A percentile compares a stretch with the other conserved stretches of the same genome.
These are phyloP conservation scores for Sordaria brevicollis DNA, from an alignment of 495 filamentous ascomycete species.

Conservation along the genomic window DNA sequence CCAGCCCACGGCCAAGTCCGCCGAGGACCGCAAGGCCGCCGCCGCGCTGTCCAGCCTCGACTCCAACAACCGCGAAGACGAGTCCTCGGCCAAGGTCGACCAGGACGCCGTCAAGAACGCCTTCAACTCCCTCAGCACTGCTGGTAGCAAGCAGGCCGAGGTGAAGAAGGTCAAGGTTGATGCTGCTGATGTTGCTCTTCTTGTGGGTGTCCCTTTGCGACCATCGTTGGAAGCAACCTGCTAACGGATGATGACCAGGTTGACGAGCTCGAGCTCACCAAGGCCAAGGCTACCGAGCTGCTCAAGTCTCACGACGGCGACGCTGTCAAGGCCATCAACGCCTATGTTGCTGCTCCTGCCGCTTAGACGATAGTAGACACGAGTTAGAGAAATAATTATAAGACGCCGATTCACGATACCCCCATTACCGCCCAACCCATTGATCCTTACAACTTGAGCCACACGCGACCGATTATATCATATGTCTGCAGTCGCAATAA, in stretches of 20 bases:
- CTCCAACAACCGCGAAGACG: conserved; percentile 46
- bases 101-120: conserved; percentile 77
- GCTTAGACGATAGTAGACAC: not conserved
- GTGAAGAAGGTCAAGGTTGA: conserved; percentile 43
- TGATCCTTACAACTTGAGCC: not conserved
- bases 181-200: conserved; percentile 31
- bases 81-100: conserved; percentile 47
- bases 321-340: conserved; percentile 57
- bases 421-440: not conserved
- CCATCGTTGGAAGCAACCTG: not conserved
- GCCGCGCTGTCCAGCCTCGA: conserved; percentile 75
- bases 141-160: conserved; percentile 19
- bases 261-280: conserved; percentile 68
- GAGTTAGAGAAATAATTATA: not conserved
- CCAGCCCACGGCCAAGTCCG: conserved; percentile 54
- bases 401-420: not conserved
- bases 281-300: conserved; percentile 73
- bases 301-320: conserved; percentile 72
- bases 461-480: not conserved
- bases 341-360: conserved; percentile 26
- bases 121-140: conserved; percentile 56
- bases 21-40: conserved; percentile 86
- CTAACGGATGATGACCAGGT: conserved; percentile 38
- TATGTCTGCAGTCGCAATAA: not conserved
- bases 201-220: conserved; percentile 17